Base-by-base conservation (phyloP, 2,329 filamentous ascomycete species). In the Monosporascus ibericus region DNA sequence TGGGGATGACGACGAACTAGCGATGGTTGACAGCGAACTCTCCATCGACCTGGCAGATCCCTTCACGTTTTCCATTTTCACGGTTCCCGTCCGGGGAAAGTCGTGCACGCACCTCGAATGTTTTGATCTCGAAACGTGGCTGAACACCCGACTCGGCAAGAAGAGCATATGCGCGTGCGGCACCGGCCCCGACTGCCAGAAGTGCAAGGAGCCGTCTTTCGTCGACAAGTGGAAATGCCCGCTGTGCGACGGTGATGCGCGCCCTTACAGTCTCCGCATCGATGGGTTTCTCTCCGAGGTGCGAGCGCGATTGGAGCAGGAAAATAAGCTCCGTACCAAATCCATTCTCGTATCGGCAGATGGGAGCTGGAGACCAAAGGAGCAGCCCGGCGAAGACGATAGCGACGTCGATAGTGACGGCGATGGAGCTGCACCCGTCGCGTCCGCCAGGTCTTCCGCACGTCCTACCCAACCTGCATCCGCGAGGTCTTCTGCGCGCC, bases 151-250 rank as follows among this genome's bases (percentile, higher is more conserved):
- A 42, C 74, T 75, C 5, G 70, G 71, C 15, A 78, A 77, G 55
- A 66, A 70, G 24, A 58, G 62, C 14, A 6, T 46, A 24, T 59
- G 58, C 24, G 60, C 59, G 30, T 77, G 73, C 58, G 60, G 63
- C 48, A 66, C 74, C 48, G 52, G 60, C 22, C 49, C 66, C 48
- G 60, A 66, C 39, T 76, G 77, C 50, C 52, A 55, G 11, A 52
- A 37, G 1, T 77, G 73, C 11, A 65, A 60, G 44, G 77, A 85
- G 58, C 82, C 80, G 8, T 77, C 76, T 1, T 70, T 79, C 51
- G 74, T 81, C 0, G 89, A 94, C 62, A 81, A 82, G 49, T 96
- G 92, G 91, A 86, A 81, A 57, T 99, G 94, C 62, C 94, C 94
- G 0, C 82, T 95, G 30, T 97, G 92, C 68, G 76, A 77, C 25